phyloP scores from a whole-genome alignment of 2,329 filamentous ascomycete species.

The Aspergillus udagawae region DNA sequence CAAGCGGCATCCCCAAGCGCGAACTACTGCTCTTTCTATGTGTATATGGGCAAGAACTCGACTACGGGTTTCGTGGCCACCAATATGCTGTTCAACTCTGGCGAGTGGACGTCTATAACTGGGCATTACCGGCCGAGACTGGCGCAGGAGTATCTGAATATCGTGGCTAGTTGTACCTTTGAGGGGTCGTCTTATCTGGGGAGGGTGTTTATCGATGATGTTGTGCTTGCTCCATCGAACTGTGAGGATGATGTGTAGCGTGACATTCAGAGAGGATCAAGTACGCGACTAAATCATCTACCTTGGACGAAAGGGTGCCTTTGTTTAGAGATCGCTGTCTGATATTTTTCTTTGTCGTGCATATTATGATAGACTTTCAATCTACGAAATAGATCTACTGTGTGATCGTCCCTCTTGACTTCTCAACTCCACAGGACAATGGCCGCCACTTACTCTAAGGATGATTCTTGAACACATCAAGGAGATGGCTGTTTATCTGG shows the following conservation, averaged over 20 bases:
- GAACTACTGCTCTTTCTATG: constrained; percentile 14
- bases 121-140: constrained; percentile 14
- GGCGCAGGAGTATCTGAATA: constrained; percentile 11
- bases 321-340: no score
- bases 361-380: no score
- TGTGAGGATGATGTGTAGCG: neutral
- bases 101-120: constrained; percentile 14
- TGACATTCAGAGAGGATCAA: no score
- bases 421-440: no score
- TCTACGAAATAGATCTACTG: no score
- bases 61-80: constrained; percentile 13
- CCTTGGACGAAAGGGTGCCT: no score
- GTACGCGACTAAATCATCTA: no score
- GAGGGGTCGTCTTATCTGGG: constrained; percentile 14
- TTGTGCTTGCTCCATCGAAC: constrained; percentile 1
- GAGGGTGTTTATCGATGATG: constrained; percentile 21
- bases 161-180: constrained; percentile 15
- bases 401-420: no score
- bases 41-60: constrained; percentile 14
- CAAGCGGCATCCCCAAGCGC: constrained; percentile 7
- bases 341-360: no score
- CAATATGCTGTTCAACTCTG: constrained; percentile 5
- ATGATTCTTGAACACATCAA: neutral
- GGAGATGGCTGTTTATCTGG: neutral
- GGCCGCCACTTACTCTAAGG: no score